Evolutionary conservation across 164 flowering plant genomes (phyloP).

Genomic region (Saururus chinensis): DNA sequence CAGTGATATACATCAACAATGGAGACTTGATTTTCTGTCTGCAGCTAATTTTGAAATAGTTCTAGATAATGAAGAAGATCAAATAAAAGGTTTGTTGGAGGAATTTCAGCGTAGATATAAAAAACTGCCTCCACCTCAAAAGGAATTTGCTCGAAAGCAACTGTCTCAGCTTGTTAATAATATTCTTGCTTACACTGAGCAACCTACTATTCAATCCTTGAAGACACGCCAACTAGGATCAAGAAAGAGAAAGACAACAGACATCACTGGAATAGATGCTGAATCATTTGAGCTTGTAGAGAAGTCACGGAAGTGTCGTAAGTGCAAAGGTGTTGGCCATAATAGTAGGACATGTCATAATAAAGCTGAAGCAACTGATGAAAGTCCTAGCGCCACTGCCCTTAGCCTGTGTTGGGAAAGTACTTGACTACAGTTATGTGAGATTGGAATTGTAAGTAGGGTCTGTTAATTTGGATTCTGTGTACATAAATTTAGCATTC

Average conservation of each 20-base stretch:
- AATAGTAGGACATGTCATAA: slow-evolving; percentile 4
- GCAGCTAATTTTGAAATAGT: not conserved
- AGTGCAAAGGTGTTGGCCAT: slow-evolving; percentile 2
- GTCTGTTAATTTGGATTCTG: not conserved
- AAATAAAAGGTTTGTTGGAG: not conserved
- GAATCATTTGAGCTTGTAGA: not conserved
- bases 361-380: not conserved
- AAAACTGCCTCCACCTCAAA: not conserved
- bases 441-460: not conserved
- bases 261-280: not conserved
- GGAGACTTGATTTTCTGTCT: slow-evolving; percentile 2
- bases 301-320: slow-evolving; percentile 1
- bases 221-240: not conserved
- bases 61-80: not conserved
- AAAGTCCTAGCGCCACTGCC: not conserved
- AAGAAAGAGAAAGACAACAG: not conserved
- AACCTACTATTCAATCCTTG: not conserved
- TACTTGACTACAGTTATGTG: not conserved
- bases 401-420: not conserved
- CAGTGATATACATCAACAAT: slow-evolving; percentile 4
- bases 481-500: not conserved
- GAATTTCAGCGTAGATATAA: not conserved
- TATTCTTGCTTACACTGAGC: not conserved
- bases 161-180: not conserved
- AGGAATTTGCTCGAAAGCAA: not conserved